Evolutionary conservation across 225 moss, liverwort and hornwort species (phyloP), one percentile per base, ranked within the genome.

Genomic region (Pleurozium schreberi): DNA sequence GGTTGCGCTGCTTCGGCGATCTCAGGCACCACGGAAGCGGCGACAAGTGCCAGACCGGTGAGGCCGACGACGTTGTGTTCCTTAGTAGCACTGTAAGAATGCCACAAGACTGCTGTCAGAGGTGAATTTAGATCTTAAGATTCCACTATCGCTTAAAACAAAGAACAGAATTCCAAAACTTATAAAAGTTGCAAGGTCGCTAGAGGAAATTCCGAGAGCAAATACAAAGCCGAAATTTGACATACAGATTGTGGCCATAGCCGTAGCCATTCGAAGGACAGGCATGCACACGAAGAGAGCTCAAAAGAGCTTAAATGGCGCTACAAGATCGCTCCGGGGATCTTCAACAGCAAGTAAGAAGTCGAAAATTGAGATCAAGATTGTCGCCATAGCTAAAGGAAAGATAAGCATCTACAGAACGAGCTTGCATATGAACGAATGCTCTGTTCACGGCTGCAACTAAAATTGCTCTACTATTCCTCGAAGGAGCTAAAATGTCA

Each of bases 1-100:
- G 98, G 98, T 88, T 96, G 92, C 21, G 93, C 97, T 58, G 96
- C 98, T 84, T 98, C 96, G 21, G 98, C 98, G 26, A 98, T 90
- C 86, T 98, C 98, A 6, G 97, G 98, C 45, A 98, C 88, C 26
- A 98, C 58, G 45, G 96, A 85, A 10, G 97, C 97, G 23, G 89
- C 97, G 34, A 95, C 50, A 53, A 98, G 90, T 5, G 96, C 98
- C 81, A 97, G 47, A 33, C 92, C 88, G 14, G 98, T 91, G 53
- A 96, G 95, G n/a, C 93, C 90, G 15, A 90, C 93, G 42, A 97
- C 18, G 88, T 91, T 93, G 67, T 93, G 87, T 63, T 96, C 95
- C 94, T 97, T 90, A 40, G 91, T 6, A 85, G 87, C 79, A 87
- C 96, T 94, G 86, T 26, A 6, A 70, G 26, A 69, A 64, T 27